A percentile compares a stretch with the other conserved stretches of the same genome.
Evolutionary conservation across 2,329 filamentous ascomycete species (phyloP).

Genomic region (Eutypa lata): DNA sequence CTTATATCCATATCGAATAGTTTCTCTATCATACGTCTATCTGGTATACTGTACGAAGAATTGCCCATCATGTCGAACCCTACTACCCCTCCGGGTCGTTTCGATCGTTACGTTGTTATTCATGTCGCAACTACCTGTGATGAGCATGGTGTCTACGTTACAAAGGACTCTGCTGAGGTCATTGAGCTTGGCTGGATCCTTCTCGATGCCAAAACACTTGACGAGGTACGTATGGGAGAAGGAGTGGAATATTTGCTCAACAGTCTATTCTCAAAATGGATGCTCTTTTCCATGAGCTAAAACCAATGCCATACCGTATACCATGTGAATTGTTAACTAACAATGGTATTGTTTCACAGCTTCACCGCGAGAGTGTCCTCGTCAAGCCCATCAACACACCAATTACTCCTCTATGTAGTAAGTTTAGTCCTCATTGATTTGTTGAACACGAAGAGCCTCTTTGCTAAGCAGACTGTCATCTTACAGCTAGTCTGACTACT

Average conservation of each 20-base stretch:
- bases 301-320: no score
- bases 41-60: conserved; percentile 8
- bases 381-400: conserved; percentile 99
- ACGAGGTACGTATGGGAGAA: conserved; percentile 68
- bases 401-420: conserved; percentile 98
- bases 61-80: conserved; percentile 41
- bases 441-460: conserved; percentile 3
- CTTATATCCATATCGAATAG: neutral
- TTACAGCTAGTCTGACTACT: conserved; percentile 87
- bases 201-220: conserved; percentile 83
- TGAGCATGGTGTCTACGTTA: conserved; percentile 98
- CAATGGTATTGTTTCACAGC: conserved; percentile 46
- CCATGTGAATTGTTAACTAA: conserved; percentile 8
- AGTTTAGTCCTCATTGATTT: conserved; percentile 44
- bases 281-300: no score
- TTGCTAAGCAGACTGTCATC: conserved; percentile 9
- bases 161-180: conserved; percentile 97
- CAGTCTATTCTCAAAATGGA: no score
- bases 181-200: conserved; percentile 99
- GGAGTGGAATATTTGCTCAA: no score
- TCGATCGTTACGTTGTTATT: conserved; percentile 97
- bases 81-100: conserved; percentile 60
- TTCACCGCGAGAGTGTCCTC: conserved; percentile 91
- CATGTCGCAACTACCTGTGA: conserved; percentile 99
- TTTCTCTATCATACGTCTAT: conserved; percentile 15